Base-by-base conservation (phyloP, 225 moss, liverwort and hornwort genomes). In the Polytrichum formosum region DNA sequence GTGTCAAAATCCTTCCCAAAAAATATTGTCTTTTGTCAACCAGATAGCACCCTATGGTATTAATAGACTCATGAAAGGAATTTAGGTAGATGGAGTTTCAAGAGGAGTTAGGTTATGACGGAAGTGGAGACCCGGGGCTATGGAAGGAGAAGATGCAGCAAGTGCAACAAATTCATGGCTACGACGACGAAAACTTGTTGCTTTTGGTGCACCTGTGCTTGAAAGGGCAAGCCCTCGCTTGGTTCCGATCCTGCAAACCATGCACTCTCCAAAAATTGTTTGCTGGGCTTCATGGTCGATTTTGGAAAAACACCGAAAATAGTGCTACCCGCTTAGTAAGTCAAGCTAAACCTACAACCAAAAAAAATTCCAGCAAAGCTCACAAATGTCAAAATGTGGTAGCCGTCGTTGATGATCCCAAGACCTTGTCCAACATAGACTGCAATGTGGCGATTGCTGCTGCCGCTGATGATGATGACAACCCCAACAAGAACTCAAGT, bases 61-160 rank as follows among this genome's bases (percentile, higher is more conserved):
- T 37, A 3, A 9, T 37, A 37, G 37, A 33, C 33, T 33, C 33
- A 1, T 33, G 33, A 33, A 33, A 33, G 37, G 37, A 37, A 37
- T 37, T 37, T 13, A 5, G 63, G 9, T 27, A 16, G 67, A 81
- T 81, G 85, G 68, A 61, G 53, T 82, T 61, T 28, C 27, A 74
- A n/a, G 69, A 82, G 7, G 85, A 85, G 70, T 56, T 82, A 60
- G 61, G 60, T 21, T 86, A 83, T 22, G 70, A 19, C 28, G 59
- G 75, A 27, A 73, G 75, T 1, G 65, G 78, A 1, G 76, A 86
- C 1, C 86, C 67, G 0, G 73, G 54, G 0, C 77, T 67, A 0
- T 80, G 80, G 86, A 75, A 77, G 26, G 70, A 75, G 28, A 80
- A 78, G 28, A 55, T 86, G 86, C 60, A 75, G 26, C 75, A 61